Evolutionary conservation across 257 asterid species (phyloP), one percentile per base, ranked within the genome.

Genomic region (Solanum paucissectum): DNA sequence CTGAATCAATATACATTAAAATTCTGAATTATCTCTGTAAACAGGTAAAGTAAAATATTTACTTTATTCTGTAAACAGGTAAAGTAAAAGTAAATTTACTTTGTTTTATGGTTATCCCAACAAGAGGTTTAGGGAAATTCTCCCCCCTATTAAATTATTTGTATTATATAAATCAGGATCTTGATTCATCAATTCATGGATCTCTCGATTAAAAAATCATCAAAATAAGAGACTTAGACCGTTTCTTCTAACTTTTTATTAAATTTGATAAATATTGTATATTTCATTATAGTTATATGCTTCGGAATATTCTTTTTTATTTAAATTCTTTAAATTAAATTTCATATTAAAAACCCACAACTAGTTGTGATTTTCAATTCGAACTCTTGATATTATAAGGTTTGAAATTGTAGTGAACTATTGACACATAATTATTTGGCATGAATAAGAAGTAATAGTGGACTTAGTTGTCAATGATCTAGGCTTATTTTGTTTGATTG

Each of bases 401-500:
- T 60, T 60, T 60, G 68, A 60, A 60, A 60, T 60, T 60, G 29
- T 21, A 60, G 68, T 60, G 29, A 60, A 60, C 68, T 21, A 21
- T 60, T 60, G 68, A 21, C 68, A 21, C 68, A 60, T 21, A 60
- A 8, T 60, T 60, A 60, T 60, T 60, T 60, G 68, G 68, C 23
- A 40, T 76, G 13, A 40, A 12, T 13, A 40, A 40, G 60, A 11
- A 76, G 18, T n/a, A 38, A 0, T 37, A 37, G 84, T 76, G 84
- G 36, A 76, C 60, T 76, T 76, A 76, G 60, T 14, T 76, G 60
- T 76, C 84, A 27, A 76, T 40, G 84, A 76, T n/a, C 36, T 40
- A 12, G 60, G n/a, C 34, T 76, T 76, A 76, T 40, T 76, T 76
- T 74, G 83, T 74, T 74, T 74, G 83, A 74, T 37, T 74, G 83